These are phyloP conservation scores for Canna indica DNA, from an alignment of 176 grass and related monocot species.

Conservation along the genomic window DNA sequence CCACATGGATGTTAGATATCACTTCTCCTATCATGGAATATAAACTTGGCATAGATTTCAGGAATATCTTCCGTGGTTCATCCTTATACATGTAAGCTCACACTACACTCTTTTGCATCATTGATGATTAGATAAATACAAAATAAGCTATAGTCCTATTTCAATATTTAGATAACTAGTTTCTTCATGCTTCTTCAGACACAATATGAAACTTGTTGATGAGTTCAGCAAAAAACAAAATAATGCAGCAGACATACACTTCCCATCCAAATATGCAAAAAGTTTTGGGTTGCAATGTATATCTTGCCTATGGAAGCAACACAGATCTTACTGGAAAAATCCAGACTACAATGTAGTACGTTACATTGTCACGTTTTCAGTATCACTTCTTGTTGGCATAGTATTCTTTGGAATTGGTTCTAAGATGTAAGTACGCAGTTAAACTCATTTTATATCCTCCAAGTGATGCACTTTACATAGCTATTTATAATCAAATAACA, in stretches of 20 bases:
- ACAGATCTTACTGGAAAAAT: constrained; percentile 94
- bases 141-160: not conserved
- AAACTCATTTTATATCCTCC: not conserved
- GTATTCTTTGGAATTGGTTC: constrained; percentile 87
- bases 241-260: constrained; percentile 46
- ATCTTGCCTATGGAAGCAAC: constrained; percentile 90
- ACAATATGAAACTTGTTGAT: constrained; percentile 56
- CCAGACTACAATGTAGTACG: constrained; percentile 82
- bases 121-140: too few relatives aligned
- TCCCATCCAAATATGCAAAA: constrained; percentile 51
- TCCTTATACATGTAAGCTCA: constrained; percentile 10
- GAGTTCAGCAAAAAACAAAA: constrained; percentile 41
- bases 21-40: constrained; percentile 30
- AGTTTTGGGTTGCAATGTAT: constrained; percentile 44
- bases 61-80: constrained; percentile 9
- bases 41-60: constrained; percentile 22
- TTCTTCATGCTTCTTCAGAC: constrained; percentile 34
- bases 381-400: constrained; percentile 66
- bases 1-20: constrained; percentile 23
- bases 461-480: constrained; percentile 8
- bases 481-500: constrained; percentile 32
- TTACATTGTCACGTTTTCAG: constrained; percentile 57
- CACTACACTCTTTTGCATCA: too few relatives aligned
- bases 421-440: constrained; percentile 47
- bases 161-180: not conserved